Evolutionary conservation across 179 eudicot genomes (phyloP).

Genomic region (Silene vulgaris): DNA sequence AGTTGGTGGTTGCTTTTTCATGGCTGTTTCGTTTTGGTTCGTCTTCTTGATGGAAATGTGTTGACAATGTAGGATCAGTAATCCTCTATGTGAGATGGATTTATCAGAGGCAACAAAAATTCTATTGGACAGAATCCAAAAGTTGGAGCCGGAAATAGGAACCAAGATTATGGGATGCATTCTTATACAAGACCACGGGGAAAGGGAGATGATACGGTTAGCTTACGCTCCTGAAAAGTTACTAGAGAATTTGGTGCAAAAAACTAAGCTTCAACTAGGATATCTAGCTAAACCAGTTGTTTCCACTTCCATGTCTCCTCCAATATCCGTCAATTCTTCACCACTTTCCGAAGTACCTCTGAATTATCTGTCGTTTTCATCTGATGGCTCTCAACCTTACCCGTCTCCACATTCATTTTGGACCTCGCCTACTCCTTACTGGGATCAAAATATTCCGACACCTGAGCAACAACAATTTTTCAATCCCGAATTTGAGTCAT

Average conservation of each 20-base stretch:
- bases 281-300: constrained; percentile 28
- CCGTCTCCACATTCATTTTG: constrained; percentile 28
- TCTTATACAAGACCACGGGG: constrained; percentile 40
- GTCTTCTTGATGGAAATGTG: constrained; percentile 10
- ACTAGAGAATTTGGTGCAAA: constrained; percentile 38
- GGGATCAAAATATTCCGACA: constrained; percentile 32
- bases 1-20: background rate
- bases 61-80: constrained; percentile 22
- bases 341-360: constrained; percentile 34
- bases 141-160: constrained; percentile 53
- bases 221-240: constrained; percentile 59
- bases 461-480: constrained; percentile 32
- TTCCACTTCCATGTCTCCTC: constrained; percentile 30
- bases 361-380: constrained; percentile 36
- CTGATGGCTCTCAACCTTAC: constrained; percentile 31
- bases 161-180: constrained; percentile 55
- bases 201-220: constrained; percentile 52
- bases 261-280: constrained; percentile 35
- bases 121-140: constrained; percentile 42
- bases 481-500: constrained; percentile 28
- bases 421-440: constrained; percentile 23
- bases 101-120: constrained; percentile 45
- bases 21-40: background rate
- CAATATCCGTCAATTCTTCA: constrained; percentile 26
- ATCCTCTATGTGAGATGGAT: constrained; percentile 45